Evolutionary conservation across 768 basidiomycete genomes (phyloP).

Genomic region (Agrocybe pediades): DNA sequence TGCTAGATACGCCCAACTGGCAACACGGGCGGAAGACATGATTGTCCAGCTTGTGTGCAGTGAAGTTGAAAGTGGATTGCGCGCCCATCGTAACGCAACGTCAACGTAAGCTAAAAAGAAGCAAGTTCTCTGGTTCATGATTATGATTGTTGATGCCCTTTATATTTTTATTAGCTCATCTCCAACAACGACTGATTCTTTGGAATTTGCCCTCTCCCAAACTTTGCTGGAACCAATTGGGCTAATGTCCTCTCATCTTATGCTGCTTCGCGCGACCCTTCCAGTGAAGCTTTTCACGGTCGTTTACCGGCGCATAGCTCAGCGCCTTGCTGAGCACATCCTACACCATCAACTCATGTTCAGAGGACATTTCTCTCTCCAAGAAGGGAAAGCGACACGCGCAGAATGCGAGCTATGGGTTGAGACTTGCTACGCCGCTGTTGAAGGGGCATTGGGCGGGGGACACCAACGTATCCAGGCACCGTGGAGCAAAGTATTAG

Average conservation of each 20-base stretch:
- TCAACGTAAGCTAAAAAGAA: conserved; percentile 35
- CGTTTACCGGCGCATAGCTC: conserved; percentile 76
- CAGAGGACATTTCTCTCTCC: conserved; percentile 64
- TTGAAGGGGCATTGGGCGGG: conserved; percentile 47
- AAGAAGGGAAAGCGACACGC: conserved; percentile 62
- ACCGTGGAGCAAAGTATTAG: conserved; percentile 76
- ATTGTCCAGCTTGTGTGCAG: conserved; percentile 78
- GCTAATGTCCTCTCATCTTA: conserved; percentile 78
- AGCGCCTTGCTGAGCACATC: conserved; percentile 74
- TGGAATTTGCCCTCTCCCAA: conserved; percentile 54
- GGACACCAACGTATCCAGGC: conserved; percentile 59
- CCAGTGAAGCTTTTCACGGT: conserved; percentile 56
- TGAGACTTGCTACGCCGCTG: conserved; percentile 68
- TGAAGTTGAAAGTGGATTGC: conserved; percentile 80
- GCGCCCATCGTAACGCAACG: conserved; percentile 65
- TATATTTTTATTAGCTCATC: not conserved
- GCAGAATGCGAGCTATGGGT: conserved; percentile 84
- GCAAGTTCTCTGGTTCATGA: conserved; percentile 6
- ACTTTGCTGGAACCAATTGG: conserved; percentile 78
- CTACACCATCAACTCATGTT: conserved; percentile 82
- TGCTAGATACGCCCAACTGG: conserved; percentile 60
- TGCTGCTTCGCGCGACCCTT: conserved; percentile 64
- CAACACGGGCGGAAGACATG: conserved; percentile 82
- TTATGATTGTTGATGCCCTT: not conserved
- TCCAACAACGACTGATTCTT: conserved; percentile 21